phyloP scores from a whole-genome alignment of 371 early-diverging fungal species.

The Mortierella sp. region DNA sequence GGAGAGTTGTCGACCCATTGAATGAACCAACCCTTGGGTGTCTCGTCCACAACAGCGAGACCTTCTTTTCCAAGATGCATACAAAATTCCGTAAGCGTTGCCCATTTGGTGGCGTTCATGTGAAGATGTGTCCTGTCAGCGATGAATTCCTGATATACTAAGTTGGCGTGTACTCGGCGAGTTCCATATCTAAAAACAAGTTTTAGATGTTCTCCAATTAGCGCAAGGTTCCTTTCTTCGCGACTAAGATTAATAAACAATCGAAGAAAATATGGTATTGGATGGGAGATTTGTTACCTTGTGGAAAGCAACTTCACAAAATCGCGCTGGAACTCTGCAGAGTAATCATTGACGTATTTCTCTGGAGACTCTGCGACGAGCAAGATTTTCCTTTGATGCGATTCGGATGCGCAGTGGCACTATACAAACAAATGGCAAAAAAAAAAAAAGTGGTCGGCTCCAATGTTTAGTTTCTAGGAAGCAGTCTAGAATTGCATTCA shows the following conservation, averaged over 20 bases:
- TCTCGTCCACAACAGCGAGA: slow-evolving; percentile 88
- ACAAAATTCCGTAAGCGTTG: slow-evolving; percentile 87
- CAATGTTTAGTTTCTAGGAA: neutral
- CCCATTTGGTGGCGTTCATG: slow-evolving; percentile 97
- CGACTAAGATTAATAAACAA: too few species aligned
- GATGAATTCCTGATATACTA: slow-evolving; percentile 97
- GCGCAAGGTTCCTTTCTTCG: neutral
- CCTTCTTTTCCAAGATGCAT: slow-evolving; percentile 89
- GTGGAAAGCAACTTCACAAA: slow-evolving; percentile 81
- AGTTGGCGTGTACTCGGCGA: slow-evolving; percentile 88
- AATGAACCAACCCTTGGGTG: slow-evolving; percentile 91
- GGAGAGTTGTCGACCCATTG: slow-evolving; percentile 94
- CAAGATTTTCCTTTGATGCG: slow-evolving; percentile 94
- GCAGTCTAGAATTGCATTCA: neutral
- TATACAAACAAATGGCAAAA: slow-evolving; percentile 11
- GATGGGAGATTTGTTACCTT: slow-evolving; percentile 61
- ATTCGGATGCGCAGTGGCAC: slow-evolving; percentile 92
- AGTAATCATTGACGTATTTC: slow-evolving; percentile 75
- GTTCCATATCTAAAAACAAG: slow-evolving; percentile 76
- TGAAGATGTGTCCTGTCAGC: slow-evolving; percentile 91
- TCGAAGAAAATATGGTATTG: too few species aligned
- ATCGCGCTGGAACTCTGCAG: slow-evolving; percentile 79
- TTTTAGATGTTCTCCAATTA: neutral
- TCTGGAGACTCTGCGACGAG: slow-evolving; percentile 88
- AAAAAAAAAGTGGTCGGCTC: neutral